Base-by-base conservation (phyloP, 768 basidiomycete species). In the Mycena floridula region DNA sequence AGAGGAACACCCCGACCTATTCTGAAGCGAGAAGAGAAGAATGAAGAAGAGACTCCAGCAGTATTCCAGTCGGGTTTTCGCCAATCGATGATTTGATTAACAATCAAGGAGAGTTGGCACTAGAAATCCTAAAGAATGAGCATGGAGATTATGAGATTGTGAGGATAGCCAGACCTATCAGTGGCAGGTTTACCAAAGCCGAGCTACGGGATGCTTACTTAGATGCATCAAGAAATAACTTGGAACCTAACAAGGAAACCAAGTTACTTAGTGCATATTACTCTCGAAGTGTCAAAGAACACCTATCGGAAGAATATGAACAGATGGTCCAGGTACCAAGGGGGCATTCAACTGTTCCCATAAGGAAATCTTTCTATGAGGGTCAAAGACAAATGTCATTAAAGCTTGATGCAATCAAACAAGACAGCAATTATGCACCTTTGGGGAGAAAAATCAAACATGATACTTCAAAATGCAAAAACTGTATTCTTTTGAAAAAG, bases 51-150 rank as follows among this genome's bases (percentile, higher is more conserved):
- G n/a, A n/a, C n/a, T n/a, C n/a, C n/a, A n/a, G n/a, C n/a, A n/a
- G n/a, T n/a, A n/a, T n/a, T n/a, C n/a, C n/a, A n/a, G n/a, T n/a
- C n/a, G 45, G 45, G 25, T 46, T 46, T 46, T 46, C 27, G 27
- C 24, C 25, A 27, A 37, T 46, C 45, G 26, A 46, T 40, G 45
- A 46, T 20, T 46, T 46, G 39, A 40, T 41, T 25, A 7, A 21
- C 32, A 30, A 41, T 41, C 45, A 46, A 46, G 45, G 45, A 46
- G 45, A 46, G 38, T 37, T 46, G 11, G 45, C 21, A 13, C 30
- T 46, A 35, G 18, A 15, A 21, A 39, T 40, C 16, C n/a, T 40
- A 20, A n/a, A 46, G 23, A 24, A 30, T n/a, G 2, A 2, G 13
- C 27, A 27, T n/a, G 25, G 16, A 40, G 3, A 25, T 3, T n/a